Conservation (phyloP, 2,329 filamentous ascomycete species). For the Cyanodermella asteris region DNA sequence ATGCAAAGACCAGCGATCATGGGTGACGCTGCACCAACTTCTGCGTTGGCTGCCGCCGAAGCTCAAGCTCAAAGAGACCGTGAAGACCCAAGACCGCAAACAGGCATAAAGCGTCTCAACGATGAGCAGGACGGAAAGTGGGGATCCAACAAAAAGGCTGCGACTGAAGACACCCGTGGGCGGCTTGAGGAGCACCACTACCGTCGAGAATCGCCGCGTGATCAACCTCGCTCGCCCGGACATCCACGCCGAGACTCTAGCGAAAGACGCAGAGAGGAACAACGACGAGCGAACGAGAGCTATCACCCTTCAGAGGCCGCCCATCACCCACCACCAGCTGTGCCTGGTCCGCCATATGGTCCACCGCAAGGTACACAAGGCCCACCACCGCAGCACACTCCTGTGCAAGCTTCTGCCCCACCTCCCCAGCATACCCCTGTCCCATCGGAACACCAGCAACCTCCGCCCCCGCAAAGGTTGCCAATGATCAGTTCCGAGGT, state of each 20-base stretch:
- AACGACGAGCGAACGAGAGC: conserved; percentile 50
- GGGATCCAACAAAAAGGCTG: conserved; percentile 51
- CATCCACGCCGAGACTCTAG: conserved; percentile 60
- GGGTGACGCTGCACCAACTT: conserved; percentile 45
- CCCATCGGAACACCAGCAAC: conserved; percentile 40
- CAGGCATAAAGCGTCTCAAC: conserved; percentile 60
- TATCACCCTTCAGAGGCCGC: conserved; percentile 88
- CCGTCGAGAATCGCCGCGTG: conserved; percentile 43
- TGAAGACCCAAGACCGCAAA: conserved; percentile 44
- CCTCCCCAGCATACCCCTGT: too few species aligned
- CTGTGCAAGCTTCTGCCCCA: conserved; percentile 11
- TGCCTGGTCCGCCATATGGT: too few species aligned
- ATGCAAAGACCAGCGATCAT: too few species aligned
- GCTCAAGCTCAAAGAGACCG: conserved; percentile 36
- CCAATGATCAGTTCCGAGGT: too few species aligned
- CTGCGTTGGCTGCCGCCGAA: conserved; percentile 45
- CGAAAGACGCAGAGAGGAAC: conserved; percentile 43
- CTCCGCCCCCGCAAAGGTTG: conserved; percentile 34
- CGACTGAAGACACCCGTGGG: conserved; percentile 69
- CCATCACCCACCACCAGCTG: conserved; percentile 57
- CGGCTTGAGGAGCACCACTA: conserved; percentile 67
- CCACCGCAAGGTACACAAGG: conserved; percentile 20
- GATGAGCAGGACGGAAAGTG: conserved; percentile 79
- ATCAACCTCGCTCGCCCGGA: conserved; percentile 14
- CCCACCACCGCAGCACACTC: conserved; percentile 18